Percentiles rank a stretch among this genome's conserved stretches.
phyloP scores from a whole-genome alignment of 768 basidiomycete genomes.

The Tylopilus sp. region DNA sequence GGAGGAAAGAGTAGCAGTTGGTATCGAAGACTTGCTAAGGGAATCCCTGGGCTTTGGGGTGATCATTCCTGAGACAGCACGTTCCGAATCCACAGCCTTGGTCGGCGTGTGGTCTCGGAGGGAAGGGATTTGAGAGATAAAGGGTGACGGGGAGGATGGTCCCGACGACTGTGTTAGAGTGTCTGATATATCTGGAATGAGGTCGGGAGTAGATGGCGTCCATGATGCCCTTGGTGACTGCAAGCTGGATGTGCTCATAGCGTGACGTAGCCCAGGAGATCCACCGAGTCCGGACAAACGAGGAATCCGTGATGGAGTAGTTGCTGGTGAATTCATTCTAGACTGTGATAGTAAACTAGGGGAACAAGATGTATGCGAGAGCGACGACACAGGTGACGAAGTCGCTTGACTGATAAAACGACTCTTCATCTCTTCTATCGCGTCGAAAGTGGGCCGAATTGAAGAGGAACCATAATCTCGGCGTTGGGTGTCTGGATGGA shows the following conservation, averaged over 20 bases:
- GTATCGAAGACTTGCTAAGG: slow-evolving; percentile 25
- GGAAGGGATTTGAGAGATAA: slow-evolving; percentile 30
- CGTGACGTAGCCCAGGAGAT: slow-evolving; percentile 27
- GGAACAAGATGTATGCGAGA: slow-evolving; percentile 17
- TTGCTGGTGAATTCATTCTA: slow-evolving; percentile 4
- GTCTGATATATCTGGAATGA: slow-evolving; percentile 60
- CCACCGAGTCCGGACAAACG: slow-evolving; percentile 21
- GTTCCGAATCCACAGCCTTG: slow-evolving; percentile 7
- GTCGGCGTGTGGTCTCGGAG: slow-evolving; percentile 5
- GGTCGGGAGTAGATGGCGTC: slow-evolving; percentile 53
- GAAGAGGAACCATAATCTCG: slow-evolving; percentile 7
- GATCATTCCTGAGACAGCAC: slow-evolving; percentile 21
- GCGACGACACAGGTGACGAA: slow-evolving; percentile 24
- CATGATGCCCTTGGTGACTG: slow-evolving; percentile 29
- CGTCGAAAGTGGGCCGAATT: slow-evolving; percentile 40
- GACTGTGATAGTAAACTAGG: slow-evolving; percentile 14
- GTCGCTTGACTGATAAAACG: slow-evolving; percentile 41
- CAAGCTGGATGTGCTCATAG: slow-evolving; percentile 27
- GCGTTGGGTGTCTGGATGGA: slow-evolving; percentile 11
- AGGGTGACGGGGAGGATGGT: slow-evolving; percentile 48
- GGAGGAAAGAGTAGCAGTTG: slow-evolving; percentile 32
- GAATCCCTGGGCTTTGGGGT: slow-evolving; percentile 29
- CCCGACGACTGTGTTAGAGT: slow-evolving; percentile 52
- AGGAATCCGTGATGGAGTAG: slow-evolving; percentile 29
- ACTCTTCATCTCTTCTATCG: slow-evolving; percentile 62